Evolutionary conservation across 345 rosid species (phyloP).

Genomic region (Angophora floribunda): DNA sequence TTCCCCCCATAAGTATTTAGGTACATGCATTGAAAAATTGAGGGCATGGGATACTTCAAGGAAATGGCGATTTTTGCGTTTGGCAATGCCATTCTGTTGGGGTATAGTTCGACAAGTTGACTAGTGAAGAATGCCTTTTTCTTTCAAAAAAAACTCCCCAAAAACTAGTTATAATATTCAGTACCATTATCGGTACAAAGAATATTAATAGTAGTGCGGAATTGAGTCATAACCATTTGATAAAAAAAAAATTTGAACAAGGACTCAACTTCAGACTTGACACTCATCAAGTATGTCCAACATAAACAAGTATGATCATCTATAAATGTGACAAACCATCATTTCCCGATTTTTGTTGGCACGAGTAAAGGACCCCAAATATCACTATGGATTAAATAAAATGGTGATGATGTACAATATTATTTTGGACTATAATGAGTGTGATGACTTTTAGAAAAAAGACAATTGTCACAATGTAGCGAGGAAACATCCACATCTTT

Average conservation of each 20-base stretch:
- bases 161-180: not conserved
- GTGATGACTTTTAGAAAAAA: not conserved
- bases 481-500: not conserved
- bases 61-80: not conserved
- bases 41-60: not conserved
- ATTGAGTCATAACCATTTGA: not conserved
- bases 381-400: too few species aligned
- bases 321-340: not conserved
- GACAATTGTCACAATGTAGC: not conserved
- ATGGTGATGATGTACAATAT: too few species aligned
- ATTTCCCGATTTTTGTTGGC: not conserved
- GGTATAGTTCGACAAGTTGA: not conserved
- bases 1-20: not conserved
- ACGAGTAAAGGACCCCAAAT: not conserved
- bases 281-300: not conserved
- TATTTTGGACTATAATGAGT: too few species aligned
- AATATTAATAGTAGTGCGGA: not conserved
- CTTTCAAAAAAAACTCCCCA: not conserved
- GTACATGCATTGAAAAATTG: not conserved
- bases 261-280: not conserved
- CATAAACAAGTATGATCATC: not conserved
- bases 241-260: not conserved
- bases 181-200: not conserved
- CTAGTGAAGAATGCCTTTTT: not conserved
- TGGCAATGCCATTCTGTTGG: too few species aligned